Percentiles rank a stretch among this genome's conserved stretches.
Evolutionary conservation across 2,329 filamentous ascomycete species (phyloP).

Genomic region (Diplodia mutila): DNA sequence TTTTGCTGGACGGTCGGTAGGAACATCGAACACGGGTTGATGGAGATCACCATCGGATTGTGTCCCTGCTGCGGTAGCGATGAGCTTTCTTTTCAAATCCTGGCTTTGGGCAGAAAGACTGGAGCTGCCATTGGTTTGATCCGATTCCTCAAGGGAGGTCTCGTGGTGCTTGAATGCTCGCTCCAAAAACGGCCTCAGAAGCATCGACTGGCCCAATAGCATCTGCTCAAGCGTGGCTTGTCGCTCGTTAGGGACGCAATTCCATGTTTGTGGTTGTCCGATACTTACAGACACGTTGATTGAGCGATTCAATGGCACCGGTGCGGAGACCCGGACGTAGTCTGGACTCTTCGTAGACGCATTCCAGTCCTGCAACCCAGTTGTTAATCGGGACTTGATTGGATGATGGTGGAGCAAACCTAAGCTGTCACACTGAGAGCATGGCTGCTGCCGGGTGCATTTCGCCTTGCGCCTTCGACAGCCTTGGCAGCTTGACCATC

Average conservation of each 20-base stretch:
- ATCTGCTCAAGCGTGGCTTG: conserved; percentile 31
- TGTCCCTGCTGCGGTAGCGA: not conserved
- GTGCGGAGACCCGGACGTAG: conserved; percentile 39
- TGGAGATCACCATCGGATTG: too few relatives aligned
- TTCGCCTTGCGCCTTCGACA: conserved; percentile 53
- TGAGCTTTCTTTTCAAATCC: conserved; percentile 27
- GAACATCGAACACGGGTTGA: not conserved
- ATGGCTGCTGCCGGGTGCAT: conserved; percentile 50
- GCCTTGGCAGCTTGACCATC: conserved; percentile 40
- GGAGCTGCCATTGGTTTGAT: conserved; percentile 8
- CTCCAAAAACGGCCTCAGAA: conserved; percentile 31
- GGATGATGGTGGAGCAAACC: not conserved
- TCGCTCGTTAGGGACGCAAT: not conserved
- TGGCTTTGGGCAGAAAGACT: conserved; percentile 31
- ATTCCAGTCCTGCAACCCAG: conserved; percentile 37
- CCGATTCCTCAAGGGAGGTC: not conserved
- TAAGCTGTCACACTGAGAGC: conserved; percentile 43
- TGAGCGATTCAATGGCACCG: conserved; percentile 41
- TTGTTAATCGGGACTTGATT: not conserved
- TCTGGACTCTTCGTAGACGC: conserved; percentile 40
- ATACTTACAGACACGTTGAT: conserved; percentile 32
- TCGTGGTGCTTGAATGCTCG: conserved; percentile 28
- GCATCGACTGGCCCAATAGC: conserved; percentile 29
- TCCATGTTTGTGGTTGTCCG: too few relatives aligned
- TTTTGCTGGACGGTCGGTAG: not conserved